phyloP scores from a whole-genome alignment of 345 rosid species.

The Gossypium rotundifolium region DNA sequence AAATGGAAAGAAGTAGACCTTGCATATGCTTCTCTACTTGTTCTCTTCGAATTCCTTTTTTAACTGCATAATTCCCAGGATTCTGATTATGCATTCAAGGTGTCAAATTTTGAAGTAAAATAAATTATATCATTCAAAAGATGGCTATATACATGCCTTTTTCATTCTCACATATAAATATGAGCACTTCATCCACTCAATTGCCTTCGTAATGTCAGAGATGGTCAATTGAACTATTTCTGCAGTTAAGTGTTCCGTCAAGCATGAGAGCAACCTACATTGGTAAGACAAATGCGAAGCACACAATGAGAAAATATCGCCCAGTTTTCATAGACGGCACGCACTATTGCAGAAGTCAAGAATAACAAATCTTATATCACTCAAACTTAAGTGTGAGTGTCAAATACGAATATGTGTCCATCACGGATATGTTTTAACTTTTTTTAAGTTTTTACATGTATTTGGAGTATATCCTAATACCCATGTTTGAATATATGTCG shows the following conservation, averaged over 20 bases:
- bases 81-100: conserved; percentile 39
- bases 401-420: not conserved
- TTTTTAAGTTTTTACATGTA: not conserved
- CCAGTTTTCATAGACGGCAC: not conserved
- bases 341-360: not conserved
- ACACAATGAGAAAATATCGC: conserved; percentile 6
- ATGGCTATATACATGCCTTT: conserved; percentile 46
- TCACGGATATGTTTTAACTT: not conserved
- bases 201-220: conserved; percentile 75
- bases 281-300: conserved; percentile 19
- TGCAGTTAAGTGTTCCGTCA: conserved; percentile 92
- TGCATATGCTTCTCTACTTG: conserved; percentile 61
- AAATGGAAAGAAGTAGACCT: not conserved
- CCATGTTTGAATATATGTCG: not conserved
- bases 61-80: conserved; percentile 80
- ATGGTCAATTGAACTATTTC: conserved; percentile 94
- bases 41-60: conserved; percentile 68
- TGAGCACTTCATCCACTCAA: conserved; percentile 98
- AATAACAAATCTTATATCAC: not conserved
- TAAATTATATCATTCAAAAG: conserved; percentile 5
- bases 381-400: not conserved
- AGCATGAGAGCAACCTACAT: conserved; percentile 77
- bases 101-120: conserved; percentile 8
- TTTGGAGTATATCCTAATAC: not conserved
- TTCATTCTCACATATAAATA: conserved; percentile 86